Evolutionary conservation across 1,139 yeast genomes (phyloP), one percentile per base, ranked within the genome.

Genomic region (Sugiyamaella xylanicola): DNA sequence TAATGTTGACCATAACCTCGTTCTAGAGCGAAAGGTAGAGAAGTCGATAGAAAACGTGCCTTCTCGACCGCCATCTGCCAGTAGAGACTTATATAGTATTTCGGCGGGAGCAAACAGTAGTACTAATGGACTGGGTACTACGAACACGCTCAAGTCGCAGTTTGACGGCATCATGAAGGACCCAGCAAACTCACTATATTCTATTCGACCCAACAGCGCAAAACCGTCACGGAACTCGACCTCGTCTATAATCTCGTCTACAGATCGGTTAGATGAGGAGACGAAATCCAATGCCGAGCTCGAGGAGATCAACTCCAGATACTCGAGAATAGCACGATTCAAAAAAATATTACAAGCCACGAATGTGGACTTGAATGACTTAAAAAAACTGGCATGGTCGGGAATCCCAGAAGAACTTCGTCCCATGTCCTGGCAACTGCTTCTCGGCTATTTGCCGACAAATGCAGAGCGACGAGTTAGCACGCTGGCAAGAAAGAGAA

Each of bases 361-460:
- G 19, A 80, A 81, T 41, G 84, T 92, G 40, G 86, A 87, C 61
- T 68, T 84, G 53, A 75, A 78, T 43, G 93, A 86, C 47, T 77
- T 93, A 56, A 81, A 90, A 60, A 84, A 86, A 67, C 77, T 91
- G 53, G 82, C 97, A 9, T 93, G 99, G 99, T 87, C 92, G 63
- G 99, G 99, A 1, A 82, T 95, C 11, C 99, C 99, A 0, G 76
- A 80, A 16, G 86, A 85, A 58, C 77, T 92, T 57, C 77, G 98
- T 57, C 91, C 98, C 0, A 74, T 86, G 52, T 82, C 90, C 8
- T 93, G 99, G 99, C 95, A 90, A 70, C 74, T 92, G 27, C 72
- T 93, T 48, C 77, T 92, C 50, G 99, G 99, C 0, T 93, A 93
- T 69, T 74, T 93, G 45, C 97, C 99, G 1, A 83, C 95, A 1